A percentile compares a stretch with the other conserved stretches of the same genome.
Conservation (phyloP, 108 stramenopile species). For the Epithemia pelagica region DNA sequence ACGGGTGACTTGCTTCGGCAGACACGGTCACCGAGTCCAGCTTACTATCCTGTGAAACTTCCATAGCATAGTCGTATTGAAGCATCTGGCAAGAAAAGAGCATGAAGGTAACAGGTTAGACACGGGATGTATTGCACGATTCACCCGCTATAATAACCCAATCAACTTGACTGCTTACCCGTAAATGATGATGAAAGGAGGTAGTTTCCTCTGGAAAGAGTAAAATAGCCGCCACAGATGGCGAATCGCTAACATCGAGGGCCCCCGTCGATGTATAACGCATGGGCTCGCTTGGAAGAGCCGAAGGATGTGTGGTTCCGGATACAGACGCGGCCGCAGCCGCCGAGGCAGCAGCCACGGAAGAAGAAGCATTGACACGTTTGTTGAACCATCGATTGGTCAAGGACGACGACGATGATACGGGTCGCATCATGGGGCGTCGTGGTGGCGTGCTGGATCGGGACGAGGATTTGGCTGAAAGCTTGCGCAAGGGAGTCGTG, state of each 20-base stretch:
- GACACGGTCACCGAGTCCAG: slow-evolving; percentile 74
- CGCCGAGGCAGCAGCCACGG: background rate
- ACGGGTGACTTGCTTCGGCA: slow-evolving; percentile 75
- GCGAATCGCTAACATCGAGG: slow-evolving; percentile 22
- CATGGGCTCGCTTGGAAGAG: no score
- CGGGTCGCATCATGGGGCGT: no score
- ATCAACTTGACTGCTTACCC: background rate
- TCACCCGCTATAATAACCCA: no score
- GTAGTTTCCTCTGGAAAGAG: slow-evolving; percentile 63
- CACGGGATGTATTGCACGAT: no score
- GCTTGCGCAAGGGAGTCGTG: background rate
- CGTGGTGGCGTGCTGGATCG: no score
- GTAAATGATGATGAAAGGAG: slow-evolving; percentile 21
- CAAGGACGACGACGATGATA: background rate
- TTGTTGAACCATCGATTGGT: background rate
- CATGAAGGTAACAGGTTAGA: no score
- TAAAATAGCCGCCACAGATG: slow-evolving; percentile 66
- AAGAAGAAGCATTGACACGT: background rate
- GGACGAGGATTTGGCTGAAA: background rate
- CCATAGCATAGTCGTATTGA: slow-evolving; percentile 79
- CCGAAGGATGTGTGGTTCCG: background rate
- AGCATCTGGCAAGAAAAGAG: slow-evolving; percentile 28
- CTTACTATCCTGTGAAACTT: slow-evolving; percentile 62
- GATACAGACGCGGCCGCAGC: background rate
- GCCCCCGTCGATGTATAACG: slow-evolving; percentile 21